These are phyloP conservation scores for Saitozyma podzolica DNA, from an alignment of 768 basidiomycete species.

Conservation along the genomic window DNA sequence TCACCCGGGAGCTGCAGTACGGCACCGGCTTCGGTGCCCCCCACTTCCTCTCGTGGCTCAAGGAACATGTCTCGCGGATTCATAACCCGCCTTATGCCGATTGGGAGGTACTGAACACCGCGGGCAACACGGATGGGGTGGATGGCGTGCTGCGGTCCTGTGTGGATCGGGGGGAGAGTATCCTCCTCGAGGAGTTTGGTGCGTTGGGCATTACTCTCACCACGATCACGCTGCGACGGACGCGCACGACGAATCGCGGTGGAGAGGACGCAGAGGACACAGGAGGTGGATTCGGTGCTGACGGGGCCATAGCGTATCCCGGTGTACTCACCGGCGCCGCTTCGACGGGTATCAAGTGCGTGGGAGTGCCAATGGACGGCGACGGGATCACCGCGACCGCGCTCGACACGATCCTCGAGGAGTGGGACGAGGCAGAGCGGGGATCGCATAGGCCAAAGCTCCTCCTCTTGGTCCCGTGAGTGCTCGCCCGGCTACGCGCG, in stretches of 20 bases:
- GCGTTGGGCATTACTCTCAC: slow-evolving; percentile 50
- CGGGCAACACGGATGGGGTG: slow-evolving; percentile 68
- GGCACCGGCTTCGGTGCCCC: slow-evolving; percentile 18
- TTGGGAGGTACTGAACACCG: slow-evolving; percentile 60
- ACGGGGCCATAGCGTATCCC: slow-evolving; percentile 20
- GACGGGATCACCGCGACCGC: slow-evolving; percentile 64
- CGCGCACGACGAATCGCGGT: no score
- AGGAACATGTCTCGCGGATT: slow-evolving; percentile 28
- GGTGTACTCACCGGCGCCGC: slow-evolving; percentile 56
- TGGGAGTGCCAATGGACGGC: slow-evolving; percentile 63
- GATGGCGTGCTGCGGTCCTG: slow-evolving; percentile 21
- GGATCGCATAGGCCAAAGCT: slow-evolving; percentile 61
- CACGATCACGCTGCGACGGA: slow-evolving; percentile 11
- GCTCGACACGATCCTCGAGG: slow-evolving; percentile 61
- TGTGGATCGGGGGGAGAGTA: slow-evolving; percentile 35
- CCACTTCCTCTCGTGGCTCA: slow-evolving; percentile 25
- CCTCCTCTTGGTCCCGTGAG: slow-evolving; percentile 16
- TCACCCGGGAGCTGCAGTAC: slow-evolving; percentile 29
- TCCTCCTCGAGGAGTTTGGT: slow-evolving; percentile 67
- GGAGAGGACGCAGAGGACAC: no score
- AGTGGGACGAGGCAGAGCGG: slow-evolving; percentile 64
- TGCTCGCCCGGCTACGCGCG: not conserved
- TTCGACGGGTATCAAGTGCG: slow-evolving; percentile 52
- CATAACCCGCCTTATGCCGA: slow-evolving; percentile 58
- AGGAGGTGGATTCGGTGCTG: no score